Conservation (phyloP, 2,329 filamentous ascomycete species). For the Biscogniauxia marginata region DNA sequence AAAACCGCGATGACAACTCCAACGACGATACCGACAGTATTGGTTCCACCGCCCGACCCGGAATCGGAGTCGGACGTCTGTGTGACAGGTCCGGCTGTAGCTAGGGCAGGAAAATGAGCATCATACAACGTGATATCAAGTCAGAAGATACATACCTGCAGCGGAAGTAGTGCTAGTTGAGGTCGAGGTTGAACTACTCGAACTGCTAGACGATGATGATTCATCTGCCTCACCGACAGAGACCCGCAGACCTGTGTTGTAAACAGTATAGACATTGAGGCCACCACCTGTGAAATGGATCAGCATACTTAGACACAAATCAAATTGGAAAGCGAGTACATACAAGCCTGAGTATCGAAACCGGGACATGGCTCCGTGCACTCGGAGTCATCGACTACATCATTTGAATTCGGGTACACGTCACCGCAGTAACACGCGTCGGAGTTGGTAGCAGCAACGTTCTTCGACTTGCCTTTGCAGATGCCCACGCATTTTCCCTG, state of each 20-base stretch:
- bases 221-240: constrained; percentile 36
- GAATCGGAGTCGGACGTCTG: not conserved
- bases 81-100: not conserved
- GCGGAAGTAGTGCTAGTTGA: constrained; percentile 23
- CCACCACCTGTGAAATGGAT: constrained; percentile 39
- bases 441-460: constrained; percentile 62
- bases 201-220: constrained; percentile 31
- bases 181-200: constrained; percentile 27
- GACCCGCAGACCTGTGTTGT: constrained; percentile 49
- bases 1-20: constrained; percentile 85
- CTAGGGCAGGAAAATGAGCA: not conserved
- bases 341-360: constrained; percentile 64
- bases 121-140: not conserved
- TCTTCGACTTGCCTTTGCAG: constrained; percentile 44
- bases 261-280: constrained; percentile 44
- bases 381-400: constrained; percentile 52
- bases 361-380: constrained; percentile 68
- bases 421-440: constrained; percentile 73
- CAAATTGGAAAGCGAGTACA: constrained; percentile 29
- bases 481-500: constrained; percentile 42
- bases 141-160: constrained; percentile 1
- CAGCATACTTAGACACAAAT: constrained; percentile 5
- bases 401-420: constrained; percentile 58
- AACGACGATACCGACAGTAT: constrained; percentile 80
- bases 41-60: constrained; percentile 46